A percentile compares a stretch with the other conserved stretches of the same genome.
phyloP scores from a whole-genome alignment of 1,284 basidiomycete species.

The Microbotryum intermedium region DNA sequence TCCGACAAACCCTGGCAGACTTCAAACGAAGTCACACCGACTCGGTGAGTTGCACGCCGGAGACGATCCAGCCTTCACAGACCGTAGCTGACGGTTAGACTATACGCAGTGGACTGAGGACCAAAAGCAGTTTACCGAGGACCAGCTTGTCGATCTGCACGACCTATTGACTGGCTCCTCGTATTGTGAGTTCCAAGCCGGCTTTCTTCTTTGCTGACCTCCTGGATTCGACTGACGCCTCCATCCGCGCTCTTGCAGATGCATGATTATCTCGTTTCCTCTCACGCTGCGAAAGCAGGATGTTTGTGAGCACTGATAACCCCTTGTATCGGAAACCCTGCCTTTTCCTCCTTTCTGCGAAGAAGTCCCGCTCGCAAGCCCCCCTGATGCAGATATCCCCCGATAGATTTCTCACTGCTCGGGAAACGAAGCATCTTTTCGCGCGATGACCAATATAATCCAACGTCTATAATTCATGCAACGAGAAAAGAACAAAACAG shows the following conservation, averaged over 20 bases:
- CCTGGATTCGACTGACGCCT: not conserved
- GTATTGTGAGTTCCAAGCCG: conserved; percentile 43
- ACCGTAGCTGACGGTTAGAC: conserved; percentile 11
- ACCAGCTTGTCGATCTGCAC: conserved; percentile 75
- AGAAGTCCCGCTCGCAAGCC: not conserved
- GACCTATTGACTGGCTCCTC: conserved; percentile 84
- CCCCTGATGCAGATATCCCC: no score
- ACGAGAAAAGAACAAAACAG: no score
- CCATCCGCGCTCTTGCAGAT: no score
- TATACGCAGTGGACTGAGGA: conserved; percentile 78
- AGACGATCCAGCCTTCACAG: not conserved
- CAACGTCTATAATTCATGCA: no score
- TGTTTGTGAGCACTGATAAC: not conserved
- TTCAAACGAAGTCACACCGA: conserved; percentile 43
- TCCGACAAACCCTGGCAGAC: conserved; percentile 31
- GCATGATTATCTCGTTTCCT: not conserved
- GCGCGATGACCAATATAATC: no score
- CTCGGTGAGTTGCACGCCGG: conserved; percentile 4
- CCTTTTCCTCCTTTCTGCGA: not conserved
- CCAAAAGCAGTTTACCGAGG: conserved; percentile 78
- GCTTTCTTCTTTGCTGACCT: no score
- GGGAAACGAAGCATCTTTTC: no score
- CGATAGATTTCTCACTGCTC: no score
- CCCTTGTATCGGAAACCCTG: not conserved
- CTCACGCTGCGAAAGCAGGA: not conserved